Evolutionary conservation across 2,329 filamentous ascomycete species (phyloP), one percentile per base, ranked within the genome.

Genomic region (Neofusicoccum parvum): DNA sequence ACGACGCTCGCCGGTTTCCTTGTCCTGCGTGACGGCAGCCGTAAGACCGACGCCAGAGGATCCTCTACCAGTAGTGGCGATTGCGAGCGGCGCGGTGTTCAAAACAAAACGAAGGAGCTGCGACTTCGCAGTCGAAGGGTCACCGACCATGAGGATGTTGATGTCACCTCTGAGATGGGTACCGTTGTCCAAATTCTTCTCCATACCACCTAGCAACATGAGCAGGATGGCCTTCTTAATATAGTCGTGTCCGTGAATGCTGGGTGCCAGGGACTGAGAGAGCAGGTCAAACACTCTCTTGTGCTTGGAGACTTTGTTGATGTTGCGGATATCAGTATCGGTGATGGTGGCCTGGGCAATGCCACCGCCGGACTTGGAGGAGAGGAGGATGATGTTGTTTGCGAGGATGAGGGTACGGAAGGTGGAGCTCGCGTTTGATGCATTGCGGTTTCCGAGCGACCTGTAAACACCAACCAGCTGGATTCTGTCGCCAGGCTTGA

Each of bases 91-190:
- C 2, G 95, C 95, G 0, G 95, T 99, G 77, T 99, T 99, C 69
- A 98, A 86, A 12, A 99, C 95, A 73, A 99, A 99, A 32, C 95
- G 92, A 48, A 99, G 85, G 64, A 99, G 86, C 76, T 99, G 95
- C n/a, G 95, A 99, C 78, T 99, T 99, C 67, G 95, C 95, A 0
- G 95, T 99, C 0, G 95, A 99, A 3, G 95, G 95, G 78, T 99
- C 95, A 80, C 95, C 95, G 49, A 99, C 94, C 95, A 99, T 98
- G 59, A 99, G 85, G 70, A 99, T 97, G 77, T 99, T 99, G 81
- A 99, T 98, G 74, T 99, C 95, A 82, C 95, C 95, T 85, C 95
- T 90, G 76, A 99, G 81, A 86, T 99, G 95, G 1, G 95, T 98
- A 66, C 95, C 95, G 72, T 99, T 99, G 69, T 98, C 95, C 65